These are phyloP conservation scores for Bocquillonia castaneifolia DNA, from an alignment of 441 rosid species.

Conservation along the genomic window DNA sequence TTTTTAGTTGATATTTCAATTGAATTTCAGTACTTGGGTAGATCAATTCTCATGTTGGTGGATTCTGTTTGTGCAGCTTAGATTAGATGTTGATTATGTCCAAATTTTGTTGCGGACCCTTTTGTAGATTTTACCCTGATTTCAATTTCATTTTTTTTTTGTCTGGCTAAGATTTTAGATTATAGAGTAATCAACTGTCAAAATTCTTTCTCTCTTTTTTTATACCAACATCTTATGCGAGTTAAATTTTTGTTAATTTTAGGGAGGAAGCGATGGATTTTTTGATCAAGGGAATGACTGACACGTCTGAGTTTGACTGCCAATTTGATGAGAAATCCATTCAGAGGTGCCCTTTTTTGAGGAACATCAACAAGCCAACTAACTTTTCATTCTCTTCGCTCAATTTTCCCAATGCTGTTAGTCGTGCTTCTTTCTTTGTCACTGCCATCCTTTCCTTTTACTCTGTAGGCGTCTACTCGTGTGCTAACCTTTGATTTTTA, in stretches of 20 bases:
- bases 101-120: not conserved
- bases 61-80: not conserved
- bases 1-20: not conserved
- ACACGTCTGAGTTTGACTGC: slow-evolving; percentile 40
- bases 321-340: slow-evolving; percentile 45
- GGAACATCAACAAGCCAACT: slow-evolving; percentile 74
- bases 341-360: slow-evolving; percentile 71
- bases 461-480: not conserved
- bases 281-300: slow-evolving; percentile 34
- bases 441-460: not conserved
- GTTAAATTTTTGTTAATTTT: not conserved
- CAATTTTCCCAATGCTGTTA: slow-evolving; percentile 48
- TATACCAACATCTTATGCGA: not conserved
- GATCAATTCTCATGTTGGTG: not conserved
- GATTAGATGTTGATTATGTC: not conserved
- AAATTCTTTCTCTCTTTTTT: not conserved
- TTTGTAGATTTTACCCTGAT: not conserved
- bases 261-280: slow-evolving; percentile 34
- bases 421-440: not conserved
- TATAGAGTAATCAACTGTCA: too few relatives aligned
- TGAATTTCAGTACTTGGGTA: not conserved
- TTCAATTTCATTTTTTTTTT: not conserved
- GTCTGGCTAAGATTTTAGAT: too few relatives aligned
- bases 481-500: not conserved
- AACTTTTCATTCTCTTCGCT: slow-evolving; percentile 54